These are phyloP conservation scores for Pezicula neosporulosa DNA, from an alignment of 2,329 filamentous ascomycete genomes.

Conservation along the genomic window DNA sequence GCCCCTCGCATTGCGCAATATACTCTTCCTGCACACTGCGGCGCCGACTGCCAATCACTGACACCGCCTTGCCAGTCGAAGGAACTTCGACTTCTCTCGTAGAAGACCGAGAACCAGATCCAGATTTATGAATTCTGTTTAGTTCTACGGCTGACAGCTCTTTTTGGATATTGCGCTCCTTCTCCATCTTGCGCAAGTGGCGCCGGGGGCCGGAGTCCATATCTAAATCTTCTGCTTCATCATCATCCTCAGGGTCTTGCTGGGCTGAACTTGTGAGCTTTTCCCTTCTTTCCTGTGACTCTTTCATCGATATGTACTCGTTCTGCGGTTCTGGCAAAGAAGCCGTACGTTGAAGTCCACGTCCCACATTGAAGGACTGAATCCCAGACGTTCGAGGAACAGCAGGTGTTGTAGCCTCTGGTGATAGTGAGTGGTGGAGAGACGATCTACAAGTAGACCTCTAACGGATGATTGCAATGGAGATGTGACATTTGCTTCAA, in stretches of 20 bases:
- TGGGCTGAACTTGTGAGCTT: not conserved
- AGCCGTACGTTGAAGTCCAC: slow-evolving; percentile 1
- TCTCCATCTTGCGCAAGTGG: slow-evolving; percentile 1
- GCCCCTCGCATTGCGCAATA: slow-evolving; percentile 20
- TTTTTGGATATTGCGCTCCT: slow-evolving; percentile 11
- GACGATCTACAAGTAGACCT: slow-evolving; percentile 2
- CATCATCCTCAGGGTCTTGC: slow-evolving; percentile 6
- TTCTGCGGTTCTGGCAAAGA: slow-evolving; percentile 13
- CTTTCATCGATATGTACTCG: slow-evolving; percentile 23
- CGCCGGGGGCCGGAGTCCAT: slow-evolving; percentile 11
- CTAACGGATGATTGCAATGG: slow-evolving; percentile 14
- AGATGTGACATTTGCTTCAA: not conserved
- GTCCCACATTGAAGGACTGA: slow-evolving; percentile 14
- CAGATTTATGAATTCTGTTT: not conserved
- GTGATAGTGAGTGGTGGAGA: slow-evolving; percentile 6
- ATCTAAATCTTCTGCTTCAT: slow-evolving; percentile 18
- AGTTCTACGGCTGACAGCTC: slow-evolving; percentile 13
- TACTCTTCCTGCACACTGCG: slow-evolving; percentile 22
- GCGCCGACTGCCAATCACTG: slow-evolving; percentile 4
- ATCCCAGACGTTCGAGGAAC: slow-evolving; percentile 2
- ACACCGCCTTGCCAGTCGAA: slow-evolving; percentile 11
- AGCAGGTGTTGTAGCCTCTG: slow-evolving; percentile 1
- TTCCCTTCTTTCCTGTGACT: slow-evolving; percentile 24
- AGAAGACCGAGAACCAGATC: not conserved
- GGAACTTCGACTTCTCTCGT: slow-evolving; percentile 14